phyloP scores from a whole-genome alignment of 345 rosid species.

The Trapa bicornis region DNA sequence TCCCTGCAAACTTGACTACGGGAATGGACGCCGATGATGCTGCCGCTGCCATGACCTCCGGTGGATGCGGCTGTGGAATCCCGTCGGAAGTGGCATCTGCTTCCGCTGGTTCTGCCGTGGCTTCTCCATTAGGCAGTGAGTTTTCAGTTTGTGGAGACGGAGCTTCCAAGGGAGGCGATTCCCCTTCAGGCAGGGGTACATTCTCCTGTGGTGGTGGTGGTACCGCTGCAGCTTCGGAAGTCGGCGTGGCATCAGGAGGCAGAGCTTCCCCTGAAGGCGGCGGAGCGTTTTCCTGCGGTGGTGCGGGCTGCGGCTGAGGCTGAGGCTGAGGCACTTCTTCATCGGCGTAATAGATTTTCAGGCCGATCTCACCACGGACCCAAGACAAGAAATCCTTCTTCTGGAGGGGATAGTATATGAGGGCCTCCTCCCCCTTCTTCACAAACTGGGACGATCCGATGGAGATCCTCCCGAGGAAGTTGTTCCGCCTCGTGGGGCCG shows the following conservation, averaged over 20 bases:
- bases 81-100: slow-evolving; percentile 14
- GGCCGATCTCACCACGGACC: slow-evolving; percentile 68
- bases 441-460: slow-evolving; percentile 63
- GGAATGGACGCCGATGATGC: slow-evolving; percentile 35
- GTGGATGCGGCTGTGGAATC: slow-evolving; percentile 22
- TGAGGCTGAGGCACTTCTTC: slow-evolving; percentile 21
- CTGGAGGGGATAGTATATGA: slow-evolving; percentile 59
- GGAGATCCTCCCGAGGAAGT: slow-evolving; percentile 53
- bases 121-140: neutral
- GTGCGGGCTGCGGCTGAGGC: neutral
- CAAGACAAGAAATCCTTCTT: slow-evolving; percentile 45
- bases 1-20: slow-evolving; percentile 26
- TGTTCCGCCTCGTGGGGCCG: slow-evolving; percentile 59
- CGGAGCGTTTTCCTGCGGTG: neutral
- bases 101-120: neutral
- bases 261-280: neutral
- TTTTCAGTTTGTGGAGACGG: neutral
- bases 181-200: neutral
- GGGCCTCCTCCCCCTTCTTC: slow-evolving; percentile 71
- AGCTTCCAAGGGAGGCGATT: neutral
- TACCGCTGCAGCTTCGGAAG: neutral
- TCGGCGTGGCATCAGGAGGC: slow-evolving; percentile 1
- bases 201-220: slow-evolving; percentile 12
- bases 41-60: slow-evolving; percentile 34
- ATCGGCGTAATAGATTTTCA: slow-evolving; percentile 51